Conservation (phyloP, 805 yeast species). For the Wickerhamomyces tratensis region DNA sequence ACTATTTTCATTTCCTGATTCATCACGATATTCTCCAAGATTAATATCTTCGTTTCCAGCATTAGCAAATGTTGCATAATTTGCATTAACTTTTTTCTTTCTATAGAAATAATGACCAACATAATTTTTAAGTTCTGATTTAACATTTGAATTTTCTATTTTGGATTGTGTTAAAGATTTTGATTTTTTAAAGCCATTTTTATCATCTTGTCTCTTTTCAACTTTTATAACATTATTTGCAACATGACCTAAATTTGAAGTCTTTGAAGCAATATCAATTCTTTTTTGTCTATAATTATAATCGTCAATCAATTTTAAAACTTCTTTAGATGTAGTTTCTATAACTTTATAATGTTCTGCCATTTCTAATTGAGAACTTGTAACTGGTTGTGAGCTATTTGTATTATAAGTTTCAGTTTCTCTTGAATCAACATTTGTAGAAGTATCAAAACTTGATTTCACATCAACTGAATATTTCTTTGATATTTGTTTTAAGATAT, state of each 20-base stretch:
- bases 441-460: background rate
- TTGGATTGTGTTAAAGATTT: constrained; percentile 8
- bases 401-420: background rate
- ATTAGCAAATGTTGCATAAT: background rate
- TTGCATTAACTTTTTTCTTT: constrained; percentile 4
- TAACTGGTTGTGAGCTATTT: background rate
- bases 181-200: constrained; percentile 3
- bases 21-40: background rate
- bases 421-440: too few species aligned
- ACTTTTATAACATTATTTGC: constrained; percentile 3
- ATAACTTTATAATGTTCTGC: constrained; percentile 6
- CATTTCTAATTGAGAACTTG: constrained; percentile 2
- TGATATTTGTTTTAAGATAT: constrained; percentile 17
- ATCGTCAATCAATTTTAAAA: constrained; percentile 3
- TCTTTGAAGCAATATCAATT: constrained; percentile 3
- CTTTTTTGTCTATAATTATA: constrained; percentile 1
- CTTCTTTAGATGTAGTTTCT: background rate
- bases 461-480: constrained; percentile 11
- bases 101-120: constrained; percentile 2
- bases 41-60: background rate
- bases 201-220: background rate
- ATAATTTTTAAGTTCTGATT: constrained; percentile 7
- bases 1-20: constrained; percentile 4
- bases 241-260: background rate
- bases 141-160: constrained; percentile 8